Conservation (phyloP, 2,329 filamentous ascomycete species). For the Drechslerella dactyloides region DNA sequence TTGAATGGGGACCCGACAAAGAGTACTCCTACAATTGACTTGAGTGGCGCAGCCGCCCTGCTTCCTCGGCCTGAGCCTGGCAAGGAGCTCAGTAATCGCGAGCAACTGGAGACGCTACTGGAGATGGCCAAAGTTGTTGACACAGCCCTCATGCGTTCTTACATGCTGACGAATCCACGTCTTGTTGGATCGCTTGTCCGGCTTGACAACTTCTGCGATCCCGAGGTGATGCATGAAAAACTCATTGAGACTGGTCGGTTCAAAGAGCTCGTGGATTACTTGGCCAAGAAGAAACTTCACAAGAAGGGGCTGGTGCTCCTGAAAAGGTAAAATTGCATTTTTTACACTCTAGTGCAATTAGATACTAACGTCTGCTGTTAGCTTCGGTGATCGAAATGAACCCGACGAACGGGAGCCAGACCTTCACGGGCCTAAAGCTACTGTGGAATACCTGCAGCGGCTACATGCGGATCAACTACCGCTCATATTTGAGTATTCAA, state of each 20-base stretch:
- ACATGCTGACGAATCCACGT: slow-evolving; percentile 88
- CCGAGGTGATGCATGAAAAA: slow-evolving; percentile 90
- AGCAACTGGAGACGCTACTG: slow-evolving; percentile 74
- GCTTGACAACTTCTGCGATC: slow-evolving; percentile 95
- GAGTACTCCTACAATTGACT: slow-evolving; percentile 18
- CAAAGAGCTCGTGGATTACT: slow-evolving; percentile 94
- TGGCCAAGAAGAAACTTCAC: slow-evolving; percentile 93
- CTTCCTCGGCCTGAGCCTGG: slow-evolving; percentile 55
- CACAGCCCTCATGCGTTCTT: slow-evolving; percentile 89
- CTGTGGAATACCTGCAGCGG: slow-evolving; percentile 87
- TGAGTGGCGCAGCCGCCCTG: slow-evolving; percentile 37
- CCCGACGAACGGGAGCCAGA: slow-evolving; percentile 57
- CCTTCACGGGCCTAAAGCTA: slow-evolving; percentile 81
- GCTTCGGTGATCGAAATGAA: slow-evolving; percentile 55
- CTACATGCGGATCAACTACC: slow-evolving; percentile 86
- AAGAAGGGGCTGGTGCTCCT: slow-evolving; percentile 83
- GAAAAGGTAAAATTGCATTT: slow-evolving; percentile 66
- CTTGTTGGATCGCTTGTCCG: slow-evolving; percentile 89
- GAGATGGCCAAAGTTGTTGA: slow-evolving; percentile 84
- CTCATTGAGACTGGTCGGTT: slow-evolving; percentile 86
- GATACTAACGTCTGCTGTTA: slow-evolving; percentile 16
- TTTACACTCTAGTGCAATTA: not conserved
- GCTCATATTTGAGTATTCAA: slow-evolving; percentile 86
- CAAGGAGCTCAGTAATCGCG: slow-evolving; percentile 57
- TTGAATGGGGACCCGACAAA: slow-evolving; percentile 21